phyloP scores from a whole-genome alignment of 257 asterid species.

The Solanum lignicaule region DNA sequence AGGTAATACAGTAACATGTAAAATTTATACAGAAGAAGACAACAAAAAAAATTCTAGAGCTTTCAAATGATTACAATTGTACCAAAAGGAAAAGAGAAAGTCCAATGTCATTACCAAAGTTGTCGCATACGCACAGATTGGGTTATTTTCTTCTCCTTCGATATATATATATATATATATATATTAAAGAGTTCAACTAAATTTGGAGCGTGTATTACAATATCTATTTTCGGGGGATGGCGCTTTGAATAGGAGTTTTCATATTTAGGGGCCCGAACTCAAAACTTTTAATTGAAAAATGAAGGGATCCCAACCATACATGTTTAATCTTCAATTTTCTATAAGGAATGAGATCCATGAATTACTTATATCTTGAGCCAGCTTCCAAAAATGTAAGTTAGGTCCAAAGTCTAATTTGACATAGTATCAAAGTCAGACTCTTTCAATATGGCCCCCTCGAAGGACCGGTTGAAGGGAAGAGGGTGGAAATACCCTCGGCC shows the following conservation, averaged over 20 bases:
- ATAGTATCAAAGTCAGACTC: background rate
- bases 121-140: background rate
- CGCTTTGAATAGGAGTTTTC: fast-evolving
- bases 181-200: background rate
- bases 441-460: background rate
- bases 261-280: background rate
- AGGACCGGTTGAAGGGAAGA: background rate
- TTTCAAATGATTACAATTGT: background rate
- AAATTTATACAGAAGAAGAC: background rate
- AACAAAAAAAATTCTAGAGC: background rate
- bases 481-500: background rate
- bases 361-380: background rate
- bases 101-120: background rate
- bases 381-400: background rate
- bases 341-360: background rate
- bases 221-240: background rate
- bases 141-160: background rate
- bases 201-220: fast-evolving
- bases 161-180: background rate
- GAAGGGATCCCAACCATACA: background rate
- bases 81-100: background rate
- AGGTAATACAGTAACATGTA: background rate
- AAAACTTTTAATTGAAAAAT: background rate
- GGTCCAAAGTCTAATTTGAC: background rate
- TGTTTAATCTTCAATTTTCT: background rate